A percentile compares a stretch with the other conserved stretches of the same genome.
phyloP scores from a whole-genome alignment of 129 eudicot species.

The Escallonia herrerae region DNA sequence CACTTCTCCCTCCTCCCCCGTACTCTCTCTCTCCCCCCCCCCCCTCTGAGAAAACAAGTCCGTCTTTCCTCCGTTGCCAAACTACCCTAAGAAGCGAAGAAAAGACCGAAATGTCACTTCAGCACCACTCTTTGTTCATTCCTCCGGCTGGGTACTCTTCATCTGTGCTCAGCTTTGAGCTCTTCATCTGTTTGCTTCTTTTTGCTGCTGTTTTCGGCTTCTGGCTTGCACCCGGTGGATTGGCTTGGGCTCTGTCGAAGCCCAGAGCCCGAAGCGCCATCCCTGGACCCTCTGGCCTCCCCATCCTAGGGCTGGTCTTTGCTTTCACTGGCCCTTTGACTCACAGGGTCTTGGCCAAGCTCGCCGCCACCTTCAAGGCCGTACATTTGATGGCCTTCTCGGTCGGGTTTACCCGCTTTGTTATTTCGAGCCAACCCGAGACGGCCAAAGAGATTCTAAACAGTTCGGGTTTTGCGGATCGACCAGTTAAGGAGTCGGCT shows the following conservation, averaged over 20 bases:
- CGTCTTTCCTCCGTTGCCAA: neutral
- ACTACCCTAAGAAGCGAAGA: neutral
- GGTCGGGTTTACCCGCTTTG: slow-evolving; percentile 72
- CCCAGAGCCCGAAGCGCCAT: slow-evolving; percentile 36
- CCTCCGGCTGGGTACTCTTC: slow-evolving; percentile 7
- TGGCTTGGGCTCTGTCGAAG: slow-evolving; percentile 80
- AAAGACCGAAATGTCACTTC: slow-evolving; percentile 22
- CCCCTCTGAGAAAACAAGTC: slow-evolving; percentile 14
- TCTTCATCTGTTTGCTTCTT: slow-evolving; percentile 23
- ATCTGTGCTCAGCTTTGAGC: slow-evolving; percentile 8
- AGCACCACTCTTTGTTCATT: slow-evolving; percentile 17
- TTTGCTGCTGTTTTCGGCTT: slow-evolving; percentile 40
- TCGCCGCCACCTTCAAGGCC: slow-evolving; percentile 35
- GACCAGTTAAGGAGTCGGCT: slow-evolving; percentile 88
- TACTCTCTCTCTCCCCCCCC: slow-evolving; percentile 4
- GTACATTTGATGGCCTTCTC: slow-evolving; percentile 64
- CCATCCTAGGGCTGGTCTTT: slow-evolving; percentile 47
- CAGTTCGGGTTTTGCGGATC: slow-evolving; percentile 68
- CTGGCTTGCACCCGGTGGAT: slow-evolving; percentile 73
- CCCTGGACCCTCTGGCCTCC: slow-evolving; percentile 78
- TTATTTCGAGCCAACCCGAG: slow-evolving; percentile 63
- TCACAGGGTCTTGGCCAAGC: slow-evolving; percentile 40
- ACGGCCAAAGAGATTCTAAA: slow-evolving; percentile 63
- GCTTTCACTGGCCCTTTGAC: slow-evolving; percentile 42
- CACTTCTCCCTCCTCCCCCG: slow-evolving; percentile 11